Base-by-base conservation (phyloP, 2,329 filamentous ascomycete species). In the Fusarium albidum region DNA sequence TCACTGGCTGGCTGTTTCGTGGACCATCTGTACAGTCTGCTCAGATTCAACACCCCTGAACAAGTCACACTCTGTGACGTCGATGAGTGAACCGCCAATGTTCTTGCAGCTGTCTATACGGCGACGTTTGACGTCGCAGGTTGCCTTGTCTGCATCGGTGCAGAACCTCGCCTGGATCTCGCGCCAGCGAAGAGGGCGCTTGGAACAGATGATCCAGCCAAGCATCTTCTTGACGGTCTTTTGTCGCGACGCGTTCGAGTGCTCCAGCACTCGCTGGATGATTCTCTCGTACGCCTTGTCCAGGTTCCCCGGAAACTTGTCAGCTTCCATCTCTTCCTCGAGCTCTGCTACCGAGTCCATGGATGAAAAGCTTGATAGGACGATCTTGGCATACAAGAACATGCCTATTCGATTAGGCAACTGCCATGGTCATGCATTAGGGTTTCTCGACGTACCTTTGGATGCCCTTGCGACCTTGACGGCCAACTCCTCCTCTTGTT, bases 1-100 rank as follows among this genome's bases (percentile, higher is more conserved):
- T 1, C 4, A 52, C 49, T 21, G 11, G 6, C 12, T 21, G 14
- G 49, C 45, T 1, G 45, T 51, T 10, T 51, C 13, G 0, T 52
- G 49, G 0, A 52, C 5, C 21, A 52, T 50, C 0, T 0, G 25
- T 0, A 53, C 0, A 0, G 6, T 0, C 3, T 44, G 27, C 0
- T 52, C 50, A 0, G 50, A 43, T 2, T 32, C 9, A 0, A 2
- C 1, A 1, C 0, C 12, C 0, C 6, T 13, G 0, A 50, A 52
- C 0, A 43, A 0, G 0, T 52, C 50, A 7, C 21, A 52, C 0
- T 10, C 0, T 0, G 9, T 14, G 0, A 32, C 3, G 5, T 53
- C 39, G 0, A 52, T 9, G 0, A 53, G 1, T 0, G 50, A 53
- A 9, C 50, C 31, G 6, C 47, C 51, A 1, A 53, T 28, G 0